These are phyloP conservation scores for Peronosclerospora sorghi DNA, from an alignment of 352 stramenopile species.

Conservation along the genomic window DNA sequence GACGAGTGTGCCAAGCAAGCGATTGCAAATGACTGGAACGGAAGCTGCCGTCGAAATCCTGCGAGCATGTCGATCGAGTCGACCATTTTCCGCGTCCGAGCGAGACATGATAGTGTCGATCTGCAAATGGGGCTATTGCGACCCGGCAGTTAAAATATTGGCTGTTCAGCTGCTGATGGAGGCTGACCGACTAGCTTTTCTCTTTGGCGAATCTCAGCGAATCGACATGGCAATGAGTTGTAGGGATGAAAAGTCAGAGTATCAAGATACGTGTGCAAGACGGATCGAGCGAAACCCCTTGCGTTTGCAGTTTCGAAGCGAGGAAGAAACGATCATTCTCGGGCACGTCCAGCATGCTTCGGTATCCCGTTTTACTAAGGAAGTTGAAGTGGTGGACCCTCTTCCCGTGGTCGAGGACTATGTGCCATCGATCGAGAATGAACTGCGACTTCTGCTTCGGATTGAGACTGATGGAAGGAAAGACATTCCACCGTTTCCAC, in stretches of 20 bases:
- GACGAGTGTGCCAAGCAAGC: constrained; percentile 16
- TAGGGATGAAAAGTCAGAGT: constrained; percentile 11
- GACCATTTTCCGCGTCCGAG: constrained; percentile 22
- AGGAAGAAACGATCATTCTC: constrained; percentile 11
- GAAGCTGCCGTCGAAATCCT: constrained; percentile 35
- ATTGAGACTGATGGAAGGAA: neutral
- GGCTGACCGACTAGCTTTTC: constrained; percentile 20
- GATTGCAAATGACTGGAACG: constrained; percentile 32
- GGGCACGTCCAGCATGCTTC: constrained; percentile 1
- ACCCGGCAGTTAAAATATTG: constrained; percentile 30
- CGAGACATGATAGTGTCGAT: constrained; percentile 15
- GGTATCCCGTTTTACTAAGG: neutral
- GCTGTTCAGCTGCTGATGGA: constrained; percentile 18
- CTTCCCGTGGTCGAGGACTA: constrained; percentile 10
- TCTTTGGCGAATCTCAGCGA: constrained; percentile 7
- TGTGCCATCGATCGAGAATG: constrained; percentile 8
- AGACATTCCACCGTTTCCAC: constrained; percentile 10
- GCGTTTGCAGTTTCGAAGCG: constrained; percentile 9
- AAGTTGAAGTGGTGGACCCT: neutral
- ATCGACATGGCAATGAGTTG: neutral
- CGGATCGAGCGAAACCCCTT: constrained; percentile 11
- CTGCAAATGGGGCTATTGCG: constrained; percentile 20
- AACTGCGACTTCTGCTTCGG: constrained; percentile 7
- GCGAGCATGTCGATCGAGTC: constrained; percentile 24
- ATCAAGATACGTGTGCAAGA: constrained; percentile 6